phyloP scores from a whole-genome alignment of 164 flowering plant species.

The Stephania cephalantha region DNA sequence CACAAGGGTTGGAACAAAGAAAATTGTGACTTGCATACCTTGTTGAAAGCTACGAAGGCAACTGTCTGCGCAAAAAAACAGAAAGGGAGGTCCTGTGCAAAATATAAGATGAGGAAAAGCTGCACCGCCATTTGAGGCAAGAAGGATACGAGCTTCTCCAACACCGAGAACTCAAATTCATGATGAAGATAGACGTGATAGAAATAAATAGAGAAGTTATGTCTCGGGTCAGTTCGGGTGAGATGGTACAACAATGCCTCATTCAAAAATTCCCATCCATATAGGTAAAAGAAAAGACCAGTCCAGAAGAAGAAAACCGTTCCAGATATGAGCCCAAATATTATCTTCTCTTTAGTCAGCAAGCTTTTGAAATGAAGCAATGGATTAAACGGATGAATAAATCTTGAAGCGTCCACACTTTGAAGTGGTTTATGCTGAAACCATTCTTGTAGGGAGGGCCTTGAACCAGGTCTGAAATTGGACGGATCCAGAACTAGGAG shows the following conservation, averaged over 20 bases:
- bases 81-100: conserved; percentile 73
- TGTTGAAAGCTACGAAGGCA: conserved; percentile 93
- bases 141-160: conserved; percentile 81
- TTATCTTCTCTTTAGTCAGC: conserved; percentile 44
- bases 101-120: conserved; percentile 52
- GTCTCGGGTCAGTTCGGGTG: conserved; percentile 96
- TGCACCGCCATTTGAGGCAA: conserved; percentile 88
- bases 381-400: conserved; percentile 4
- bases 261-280: conserved; percentile 77
- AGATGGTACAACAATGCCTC: conserved; percentile 92
- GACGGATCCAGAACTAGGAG: conserved; percentile 58
- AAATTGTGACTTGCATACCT: conserved; percentile 36
- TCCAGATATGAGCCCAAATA: conserved; percentile 66
- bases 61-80: conserved; percentile 84
- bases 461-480: conserved; percentile 33
- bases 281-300: conserved; percentile 57
- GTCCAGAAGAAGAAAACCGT: conserved; percentile 61
- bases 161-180: conserved; percentile 43
- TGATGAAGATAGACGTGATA: conserved; percentile 88
- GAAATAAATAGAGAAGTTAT: conserved; percentile 91
- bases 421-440: conserved; percentile 20
- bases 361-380: conserved; percentile 30
- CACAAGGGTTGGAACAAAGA: not conserved
- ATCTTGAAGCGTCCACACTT: conserved; percentile 11
- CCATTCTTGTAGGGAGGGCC: conserved; percentile 48